Base-by-base conservation (phyloP, 1,284 basidiomycete genomes). In the Cutaneotrichosporon sp. region DNA sequence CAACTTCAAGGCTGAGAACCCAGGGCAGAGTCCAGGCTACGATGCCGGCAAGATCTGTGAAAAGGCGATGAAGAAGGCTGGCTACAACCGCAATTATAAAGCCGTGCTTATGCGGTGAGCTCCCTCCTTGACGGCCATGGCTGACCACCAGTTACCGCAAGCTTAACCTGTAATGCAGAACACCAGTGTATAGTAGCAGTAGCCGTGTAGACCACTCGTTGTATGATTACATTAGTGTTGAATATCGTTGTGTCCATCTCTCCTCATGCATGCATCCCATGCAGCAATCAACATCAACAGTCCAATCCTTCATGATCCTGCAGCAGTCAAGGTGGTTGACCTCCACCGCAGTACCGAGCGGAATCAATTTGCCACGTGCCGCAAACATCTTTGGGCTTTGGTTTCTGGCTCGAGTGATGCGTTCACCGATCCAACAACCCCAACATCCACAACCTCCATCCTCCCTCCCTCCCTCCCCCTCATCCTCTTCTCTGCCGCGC, bases 401-500 rank as follows among this genome's bases (percentile, higher is more conserved):
- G 38, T 42, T 42, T 42, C 38, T 2, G 4, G 13, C 18, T 46
- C 20, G 45, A 46, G 45, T 46, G 45, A 46, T 46, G 45, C 45
- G 10, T 22, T 46, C 45, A 24, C 45, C 5, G 22, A 46, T 25
- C 24, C 22, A 16, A 42, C 38, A 42, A 42, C 25, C n/a, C 24
- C 22, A 46, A 25, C 47, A 50, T 42, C 47, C 27, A 18, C 47
- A 4, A 50, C 27, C 47, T 31, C 27, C 47, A 31, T 50, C 47
- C 27, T 31, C 47, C 25, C 27, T 31, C 27, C 47, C 47, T 31
- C 25, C 13, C 47, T n/a, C n/a, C n/a, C n/a, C n/a, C n/a, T n/a
- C 18, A 27, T 42, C 47, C 31, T 27, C 25, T 27, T 27, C 47
- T 16, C 47, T 29, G 27, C 22, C 16, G 27, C 18, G 24, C 27